A percentile compares a stretch with the other conserved stretches of the same genome.
These are phyloP conservation scores for Leccinum variicolor DNA, from an alignment of 768 basidiomycete genomes.

Conservation along the genomic window DNA sequence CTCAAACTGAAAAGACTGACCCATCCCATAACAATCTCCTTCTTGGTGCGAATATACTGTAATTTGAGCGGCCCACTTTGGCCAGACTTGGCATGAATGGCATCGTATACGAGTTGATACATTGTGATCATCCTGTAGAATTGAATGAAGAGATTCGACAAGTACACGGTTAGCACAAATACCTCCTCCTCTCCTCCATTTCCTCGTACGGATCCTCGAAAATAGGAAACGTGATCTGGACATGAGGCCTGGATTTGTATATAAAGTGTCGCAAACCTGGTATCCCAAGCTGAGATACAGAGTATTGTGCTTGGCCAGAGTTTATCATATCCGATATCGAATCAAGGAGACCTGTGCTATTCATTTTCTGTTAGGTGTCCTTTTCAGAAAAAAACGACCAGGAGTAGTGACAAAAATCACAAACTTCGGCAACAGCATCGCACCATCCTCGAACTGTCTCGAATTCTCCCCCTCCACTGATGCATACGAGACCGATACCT, in stretches of 20 bases:
- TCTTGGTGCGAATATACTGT: constrained; percentile 81
- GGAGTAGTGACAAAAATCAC: constrained; percentile 6
- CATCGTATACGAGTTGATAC: constrained; percentile 86
- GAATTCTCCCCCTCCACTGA: constrained; percentile 81
- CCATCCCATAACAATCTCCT: constrained; percentile 93
- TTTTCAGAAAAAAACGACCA: neutral
- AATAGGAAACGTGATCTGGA: constrained; percentile 84
- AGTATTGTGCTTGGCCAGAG: constrained; percentile 56
- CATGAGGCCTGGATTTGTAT: constrained; percentile 86
- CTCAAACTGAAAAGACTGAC: constrained; percentile 42
- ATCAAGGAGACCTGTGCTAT: constrained; percentile 52
- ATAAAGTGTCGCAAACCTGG: constrained; percentile 92
- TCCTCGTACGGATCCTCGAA: constrained; percentile 85
- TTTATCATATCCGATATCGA: constrained; percentile 47
- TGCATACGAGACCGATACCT: constrained; percentile 68
- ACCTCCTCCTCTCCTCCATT: constrained; percentile 59
- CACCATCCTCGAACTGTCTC: constrained; percentile 81
- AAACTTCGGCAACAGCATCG: constrained; percentile 57
- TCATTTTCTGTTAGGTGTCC: constrained; percentile 51
- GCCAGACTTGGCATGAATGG: constrained; percentile 86
- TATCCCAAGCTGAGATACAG: constrained; percentile 73
- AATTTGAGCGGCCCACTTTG: constrained; percentile 79
- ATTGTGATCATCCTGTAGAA: constrained; percentile 68
- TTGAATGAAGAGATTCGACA: constrained; percentile 5
- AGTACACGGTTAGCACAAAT: constrained; percentile 6